Percentiles rank a stretch among this genome's conserved stretches.
Conservation (phyloP, 805 yeast species). For the Komagataella ulmi region DNA sequence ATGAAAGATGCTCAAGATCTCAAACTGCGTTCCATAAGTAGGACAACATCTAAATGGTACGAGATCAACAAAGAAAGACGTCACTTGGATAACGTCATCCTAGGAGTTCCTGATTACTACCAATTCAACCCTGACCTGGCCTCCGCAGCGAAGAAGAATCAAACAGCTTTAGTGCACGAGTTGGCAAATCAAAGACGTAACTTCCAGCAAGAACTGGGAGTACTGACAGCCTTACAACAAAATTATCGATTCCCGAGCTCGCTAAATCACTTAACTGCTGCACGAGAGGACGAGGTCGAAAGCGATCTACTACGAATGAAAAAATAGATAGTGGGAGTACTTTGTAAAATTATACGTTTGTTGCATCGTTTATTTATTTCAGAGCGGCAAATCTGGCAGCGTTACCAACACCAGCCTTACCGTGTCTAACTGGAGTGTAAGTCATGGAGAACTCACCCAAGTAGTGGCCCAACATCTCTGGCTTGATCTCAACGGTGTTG, state of each 20-base stretch:
- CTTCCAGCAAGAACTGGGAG: conserved; percentile 54
- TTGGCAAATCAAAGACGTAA: conserved; percentile 58
- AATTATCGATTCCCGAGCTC: conserved; percentile 77
- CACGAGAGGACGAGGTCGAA: conserved; percentile 57
- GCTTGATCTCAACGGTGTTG: conserved; percentile 97
- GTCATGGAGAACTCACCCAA: conserved; percentile 99
- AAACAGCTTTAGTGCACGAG: conserved; percentile 18
- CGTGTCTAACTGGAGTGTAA: conserved; percentile 99
- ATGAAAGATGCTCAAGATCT: conserved; percentile 53
- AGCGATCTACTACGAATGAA: conserved; percentile 67
- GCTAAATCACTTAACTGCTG: conserved; percentile 46
- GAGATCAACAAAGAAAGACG: conserved; percentile 82
- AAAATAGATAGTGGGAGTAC: conserved; percentile 2
- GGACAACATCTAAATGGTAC: conserved; percentile 83
- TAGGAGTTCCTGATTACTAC: conserved; percentile 33
- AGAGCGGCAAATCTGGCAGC: conserved; percentile 12
- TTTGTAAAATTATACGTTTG: conserved; percentile 1
- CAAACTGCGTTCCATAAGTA: conserved; percentile 48
- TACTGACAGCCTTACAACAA: conserved; percentile 50
- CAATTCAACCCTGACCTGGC: conserved; percentile 16
- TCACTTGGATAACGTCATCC: conserved; percentile 54
- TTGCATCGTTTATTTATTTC: conserved; percentile 16
- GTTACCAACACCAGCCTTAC: conserved; percentile 31
- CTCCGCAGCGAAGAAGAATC: conserved; percentile 9
- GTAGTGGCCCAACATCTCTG: conserved; percentile 99